Conservation (phyloP, 257 asterid species). For the Echium plantagineum region DNA sequence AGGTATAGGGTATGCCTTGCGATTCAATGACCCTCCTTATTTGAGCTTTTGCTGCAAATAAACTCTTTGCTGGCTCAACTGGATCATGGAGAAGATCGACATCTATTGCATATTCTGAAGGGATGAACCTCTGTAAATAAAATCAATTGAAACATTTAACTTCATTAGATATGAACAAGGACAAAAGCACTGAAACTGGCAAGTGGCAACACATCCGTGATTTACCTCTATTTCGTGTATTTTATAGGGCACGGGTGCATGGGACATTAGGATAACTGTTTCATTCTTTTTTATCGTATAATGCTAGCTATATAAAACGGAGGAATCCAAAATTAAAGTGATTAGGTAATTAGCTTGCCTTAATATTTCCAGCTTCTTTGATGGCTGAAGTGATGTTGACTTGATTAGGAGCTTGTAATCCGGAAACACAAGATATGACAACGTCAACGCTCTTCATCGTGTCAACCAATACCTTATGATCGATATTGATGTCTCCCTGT, state of each 20-base stretch:
- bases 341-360: conserved; percentile 7
- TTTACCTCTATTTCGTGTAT: too few relatives aligned
- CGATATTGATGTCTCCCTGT: conserved; percentile 18
- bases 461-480: conserved; percentile 13
- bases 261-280: too few relatives aligned
- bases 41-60: background rate
- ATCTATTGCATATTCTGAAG: conserved; percentile 17
- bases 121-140: conserved; percentile 15
- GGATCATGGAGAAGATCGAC: conserved; percentile 8
- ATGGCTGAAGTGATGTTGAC: conserved; percentile 22
- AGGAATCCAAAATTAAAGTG: background rate
- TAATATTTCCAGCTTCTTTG: conserved; percentile 26
- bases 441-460: conserved; percentile 30
- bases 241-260: too few relatives aligned
- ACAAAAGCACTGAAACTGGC: too few relatives aligned
- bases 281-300: too few relatives aligned
- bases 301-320: too few relatives aligned
- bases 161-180: too few relatives aligned
- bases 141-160: background rate
- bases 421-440: conserved; percentile 22
- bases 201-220: too few relatives aligned
- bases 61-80: conserved; percentile 13
- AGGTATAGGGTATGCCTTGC: conserved; percentile 14
- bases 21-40: conserved; percentile 15
- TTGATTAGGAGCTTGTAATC: conserved; percentile 11